Percentiles rank a stretch among this genome's conserved stretches.
Evolutionary conservation across 805 yeast species (phyloP).

Genomic region (Dipodascopsis uninucleata): DNA sequence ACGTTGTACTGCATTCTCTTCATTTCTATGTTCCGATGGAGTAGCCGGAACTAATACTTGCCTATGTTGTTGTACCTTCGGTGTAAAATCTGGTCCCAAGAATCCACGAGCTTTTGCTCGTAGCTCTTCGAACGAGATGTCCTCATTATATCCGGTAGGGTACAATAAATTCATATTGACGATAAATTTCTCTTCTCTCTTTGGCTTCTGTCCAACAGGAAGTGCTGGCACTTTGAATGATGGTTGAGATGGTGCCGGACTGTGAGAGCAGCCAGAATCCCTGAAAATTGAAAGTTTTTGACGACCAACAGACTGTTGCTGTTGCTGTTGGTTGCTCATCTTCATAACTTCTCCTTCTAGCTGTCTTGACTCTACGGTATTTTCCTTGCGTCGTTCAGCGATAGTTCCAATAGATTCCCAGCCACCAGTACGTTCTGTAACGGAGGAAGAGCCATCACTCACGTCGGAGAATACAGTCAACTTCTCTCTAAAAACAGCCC

Average conservation of each 20-base stretch:
- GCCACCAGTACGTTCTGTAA: slow-evolving; percentile 24
- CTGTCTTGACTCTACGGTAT: slow-evolving; percentile 49
- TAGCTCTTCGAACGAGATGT: slow-evolving; percentile 61
- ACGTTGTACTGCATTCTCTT: neutral
- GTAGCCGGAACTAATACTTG: neutral
- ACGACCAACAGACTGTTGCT: slow-evolving; percentile 9
- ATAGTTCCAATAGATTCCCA: slow-evolving; percentile 52
- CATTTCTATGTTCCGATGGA: slow-evolving; percentile 2
- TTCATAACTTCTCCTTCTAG: slow-evolving; percentile 58
- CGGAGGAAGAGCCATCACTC: slow-evolving; percentile 18
- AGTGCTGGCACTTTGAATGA: slow-evolving; percentile 10
- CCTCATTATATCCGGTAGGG: slow-evolving; percentile 41
- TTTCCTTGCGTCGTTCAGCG: slow-evolving; percentile 59
- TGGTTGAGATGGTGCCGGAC: slow-evolving; percentile 15
- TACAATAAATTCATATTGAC: slow-evolving; percentile 27
- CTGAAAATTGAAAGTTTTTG: slow-evolving; percentile 26
- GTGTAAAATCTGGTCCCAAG: slow-evolving; percentile 4
- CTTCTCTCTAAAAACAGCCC: slow-evolving; percentile 29
- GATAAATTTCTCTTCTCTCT: slow-evolving; percentile 28
- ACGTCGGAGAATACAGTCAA: slow-evolving; percentile 45
- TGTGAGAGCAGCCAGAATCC: slow-evolving; percentile 11
- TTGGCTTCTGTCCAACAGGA: slow-evolving; percentile 16
- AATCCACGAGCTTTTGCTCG: slow-evolving; percentile 49
- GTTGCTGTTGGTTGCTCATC: slow-evolving; percentile 17
- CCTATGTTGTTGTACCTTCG: neutral